Base-by-base conservation (phyloP, 1,139 yeast genomes). In the Yamadazyma blattariae region DNA sequence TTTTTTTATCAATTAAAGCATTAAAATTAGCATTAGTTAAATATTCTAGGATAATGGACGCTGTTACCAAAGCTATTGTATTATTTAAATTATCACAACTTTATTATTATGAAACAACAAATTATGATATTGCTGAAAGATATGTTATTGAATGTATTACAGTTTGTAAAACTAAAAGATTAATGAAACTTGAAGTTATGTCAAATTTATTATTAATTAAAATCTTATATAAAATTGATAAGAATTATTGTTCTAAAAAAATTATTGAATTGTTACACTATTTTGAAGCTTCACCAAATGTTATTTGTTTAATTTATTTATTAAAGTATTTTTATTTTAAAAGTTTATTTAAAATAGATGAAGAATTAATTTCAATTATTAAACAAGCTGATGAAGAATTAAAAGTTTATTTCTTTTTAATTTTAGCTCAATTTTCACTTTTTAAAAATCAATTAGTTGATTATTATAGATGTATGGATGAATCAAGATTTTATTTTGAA, bases 91-190 rank as follows among this genome's bases (percentile, higher is more conserved):
- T 74, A 12, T 66, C 76, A 0, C 47, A 48, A 12, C 33, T 72
- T 2, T 59, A 68, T 37, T 58, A 61, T 29, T 41, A 46, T 14
- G 80, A 75, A 38, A 74, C 79, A 0, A 54, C 54, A 10, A 63
- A 64, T 37, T 40, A 54, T 10, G 61, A 60, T 23, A 43, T 54
- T 21, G 78, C 79, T 0, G 70, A 68, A 21, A 61, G 56, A 2
- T 66, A 63, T 37, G 55, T 64, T n/a, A 56, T 54, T 29, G 55
- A 54, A 39, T 73, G 76, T 2, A 50, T 69, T 2, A 44, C 57
- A 1, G 43, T 71, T 5, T 56, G 74, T 5, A 44, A 51, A 9
- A 52, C 72, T 34, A 35, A 32, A 13, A 10, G 15, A 8, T 24
- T 38, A 13, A 12, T 16, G 2, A 21, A 32, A 15, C 31, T 32